A percentile compares a stretch with the other conserved stretches of the same genome.
phyloP scores from a whole-genome alignment of 176 grass and related monocot genomes.

The Oryza nivara region DNA sequence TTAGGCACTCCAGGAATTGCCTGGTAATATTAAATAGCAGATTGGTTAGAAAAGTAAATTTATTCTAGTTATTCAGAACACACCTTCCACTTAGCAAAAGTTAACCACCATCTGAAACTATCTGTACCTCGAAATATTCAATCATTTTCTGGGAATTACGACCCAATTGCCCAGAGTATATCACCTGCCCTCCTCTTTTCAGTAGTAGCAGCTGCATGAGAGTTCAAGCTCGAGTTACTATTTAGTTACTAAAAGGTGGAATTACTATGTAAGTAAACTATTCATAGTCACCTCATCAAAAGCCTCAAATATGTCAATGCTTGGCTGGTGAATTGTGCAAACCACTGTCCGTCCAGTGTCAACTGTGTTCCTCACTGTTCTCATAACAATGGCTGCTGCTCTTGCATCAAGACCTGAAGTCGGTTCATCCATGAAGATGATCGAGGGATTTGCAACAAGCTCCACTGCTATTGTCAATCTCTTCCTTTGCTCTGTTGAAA shows the following conservation, averaged over 20 bases:
- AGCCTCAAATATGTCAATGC: conserved; percentile 98
- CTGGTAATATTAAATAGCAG: conserved; percentile 47
- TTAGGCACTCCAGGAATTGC: conserved; percentile 92
- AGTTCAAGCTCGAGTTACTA: background rate
- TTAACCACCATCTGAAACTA: conserved; percentile 9
- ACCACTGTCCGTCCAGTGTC: conserved; percentile 96
- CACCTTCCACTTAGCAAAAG: conserved; percentile 5
- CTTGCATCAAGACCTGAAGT: conserved; percentile 99
- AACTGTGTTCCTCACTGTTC: conserved; percentile 98
- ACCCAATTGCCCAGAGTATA: conserved; percentile 84
- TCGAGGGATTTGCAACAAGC: conserved; percentile 94
- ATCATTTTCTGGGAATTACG: conserved; percentile 86
- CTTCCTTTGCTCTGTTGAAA: conserved; percentile 96
- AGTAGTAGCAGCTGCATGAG: conserved; percentile 71
- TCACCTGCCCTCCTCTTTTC: conserved; percentile 99
- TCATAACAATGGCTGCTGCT: conserved; percentile 98
- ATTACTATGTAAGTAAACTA: conserved; percentile 12
- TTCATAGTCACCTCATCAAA: conserved; percentile 81
- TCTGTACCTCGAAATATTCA: conserved; percentile 89
- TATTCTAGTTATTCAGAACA: conserved; percentile 9
- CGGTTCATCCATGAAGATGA: conserved; percentile 99
- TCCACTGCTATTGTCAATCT: conserved; percentile 97
- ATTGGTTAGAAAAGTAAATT: conserved; percentile 6
- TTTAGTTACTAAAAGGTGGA: conserved; percentile 13
- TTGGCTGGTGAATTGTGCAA: conserved; percentile 98